These are phyloP conservation scores for Dinochytrium kinnereticum DNA, from an alignment of 371 early-diverging fungal genomes.

Conservation along the genomic window DNA sequence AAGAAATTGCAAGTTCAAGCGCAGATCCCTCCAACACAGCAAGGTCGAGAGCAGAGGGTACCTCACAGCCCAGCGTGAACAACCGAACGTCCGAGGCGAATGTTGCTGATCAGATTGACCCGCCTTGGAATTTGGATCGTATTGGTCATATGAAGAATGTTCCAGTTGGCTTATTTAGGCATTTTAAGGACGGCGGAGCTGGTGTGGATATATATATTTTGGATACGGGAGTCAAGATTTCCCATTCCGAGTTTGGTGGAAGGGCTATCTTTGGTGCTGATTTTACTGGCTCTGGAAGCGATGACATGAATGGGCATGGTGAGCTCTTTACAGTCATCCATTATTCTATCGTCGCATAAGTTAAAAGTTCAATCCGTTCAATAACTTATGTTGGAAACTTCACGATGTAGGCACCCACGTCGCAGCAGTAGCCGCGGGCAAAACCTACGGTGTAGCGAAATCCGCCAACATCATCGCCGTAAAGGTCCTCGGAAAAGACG, in stretches of 20 bases:
- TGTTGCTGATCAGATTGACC: background rate
- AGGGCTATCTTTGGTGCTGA: conserved; percentile 62
- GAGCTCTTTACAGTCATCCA: too few species aligned
- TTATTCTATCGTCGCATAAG: too few species aligned
- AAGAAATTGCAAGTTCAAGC: background rate
- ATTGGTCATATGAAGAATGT: background rate
- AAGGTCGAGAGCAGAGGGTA: background rate
- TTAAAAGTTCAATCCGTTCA: too few species aligned
- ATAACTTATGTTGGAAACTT: too few species aligned
- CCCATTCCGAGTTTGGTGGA: conserved; percentile 75
- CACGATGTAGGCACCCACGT: conserved; percentile 83
- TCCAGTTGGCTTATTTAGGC: conserved; percentile 5
- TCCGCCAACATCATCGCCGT: conserved; percentile 71
- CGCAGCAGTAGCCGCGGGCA: conserved; percentile 64
- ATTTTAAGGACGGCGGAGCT: conserved; percentile 23
- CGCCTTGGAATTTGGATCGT: conserved; percentile 9
- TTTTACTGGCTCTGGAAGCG: conserved; percentile 32
- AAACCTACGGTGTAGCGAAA: conserved; percentile 73
- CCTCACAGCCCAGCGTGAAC: background rate
- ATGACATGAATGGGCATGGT: conserved; percentile 52
- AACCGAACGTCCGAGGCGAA: background rate
- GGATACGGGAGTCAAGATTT: conserved; percentile 73
- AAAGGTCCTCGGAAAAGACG: conserved; percentile 56
- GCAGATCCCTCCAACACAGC: background rate
- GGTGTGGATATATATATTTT: conserved; percentile 61